Percentiles rank a stretch among this genome's conserved stretches.
These are phyloP conservation scores for Lithohypha guttulata DNA, from an alignment of 2,329 filamentous ascomycete genomes.

Conservation along the genomic window DNA sequence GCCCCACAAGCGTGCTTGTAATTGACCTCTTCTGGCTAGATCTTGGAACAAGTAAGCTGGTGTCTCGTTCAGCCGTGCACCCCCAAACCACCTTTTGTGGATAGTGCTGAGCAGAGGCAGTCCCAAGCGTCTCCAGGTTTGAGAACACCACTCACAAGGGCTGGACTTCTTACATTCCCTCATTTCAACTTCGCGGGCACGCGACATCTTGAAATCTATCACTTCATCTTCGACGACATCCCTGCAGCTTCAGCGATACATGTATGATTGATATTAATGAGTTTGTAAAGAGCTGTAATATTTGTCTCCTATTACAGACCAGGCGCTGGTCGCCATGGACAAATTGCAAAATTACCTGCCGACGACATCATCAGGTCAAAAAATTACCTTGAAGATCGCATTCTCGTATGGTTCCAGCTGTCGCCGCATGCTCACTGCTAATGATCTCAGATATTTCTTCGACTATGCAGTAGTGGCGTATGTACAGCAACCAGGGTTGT, in stretches of 20 bases:
- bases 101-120: neutral
- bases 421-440: neutral
- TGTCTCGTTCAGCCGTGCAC: neutral
- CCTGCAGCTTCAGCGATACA: neutral
- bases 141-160: too few relatives aligned
- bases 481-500: slow-evolving; percentile 19
- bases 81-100: neutral
- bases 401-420: slow-evolving; percentile 4
- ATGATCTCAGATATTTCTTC: slow-evolving; percentile 39
- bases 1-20: neutral
- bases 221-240: neutral
- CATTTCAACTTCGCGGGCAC: too few relatives aligned
- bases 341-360: slow-evolving; percentile 3
- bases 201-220: neutral
- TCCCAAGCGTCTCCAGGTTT: too few relatives aligned
- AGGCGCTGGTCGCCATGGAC: slow-evolving; percentile 7
- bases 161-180: too few relatives aligned
- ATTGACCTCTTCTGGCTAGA: neutral
- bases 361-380: slow-evolving; percentile 5
- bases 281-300: neutral
- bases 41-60: neutral
- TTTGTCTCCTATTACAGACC: neutral
- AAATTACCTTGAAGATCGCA: slow-evolving; percentile 4
- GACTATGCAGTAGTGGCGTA: slow-evolving; percentile 52
- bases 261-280: neutral